Base-by-base conservation (phyloP, 2,329 filamentous ascomycete species). In the Trichophyton schoenleinii region DNA sequence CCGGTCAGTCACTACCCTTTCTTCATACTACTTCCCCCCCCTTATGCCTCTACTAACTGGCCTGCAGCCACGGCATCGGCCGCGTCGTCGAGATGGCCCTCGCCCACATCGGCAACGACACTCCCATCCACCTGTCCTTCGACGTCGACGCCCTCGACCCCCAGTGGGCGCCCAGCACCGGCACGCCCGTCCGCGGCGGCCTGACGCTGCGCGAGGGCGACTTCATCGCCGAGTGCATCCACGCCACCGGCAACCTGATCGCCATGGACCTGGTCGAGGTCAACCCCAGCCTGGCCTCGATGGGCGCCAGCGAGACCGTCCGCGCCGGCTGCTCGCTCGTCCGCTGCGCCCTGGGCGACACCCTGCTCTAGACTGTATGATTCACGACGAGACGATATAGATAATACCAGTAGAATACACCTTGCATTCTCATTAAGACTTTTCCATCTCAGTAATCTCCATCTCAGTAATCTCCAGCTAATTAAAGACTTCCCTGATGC, bases 1-100 rank as follows among this genome's bases (percentile, higher is more conserved):
- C 75, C 82, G 84, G 87, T 90, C 15, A 5, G 41, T 44, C 41
- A 7, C 5, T 18, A 2, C 41, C 1, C 15, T 2, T 22, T 22
- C 22, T 22, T 22, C 3, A 22, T 22, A 4, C 41, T 18, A 18
- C 2, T 8, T 4, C 13, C n/a, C 4, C 18, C 3, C 22, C 22
- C 22, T 0, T 22, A 22, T 22, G 22, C 22, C 2, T 22, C 13
- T 42, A 8, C 13, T n/a, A 41, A 53, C 34, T 53, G n/a, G 1
- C 28, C n/a, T 34, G 7, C 15, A 91, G 89, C 60, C 82, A 97
- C 71, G 94, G 94, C 55, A 99, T 99, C 69, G 94, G 94, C 61
- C 87, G 87, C 66, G 90, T 99, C 66, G 91, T 99, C 78, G 94
- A 97, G 70, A 95, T 96, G 92, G 92, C 92, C n/a, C 81, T 99